Percentiles rank a stretch among this genome's conserved stretches.
These are phyloP conservation scores for Aureobasidium lini DNA, from an alignment of 2,329 filamentous ascomycete genomes.

Conservation along the genomic window DNA sequence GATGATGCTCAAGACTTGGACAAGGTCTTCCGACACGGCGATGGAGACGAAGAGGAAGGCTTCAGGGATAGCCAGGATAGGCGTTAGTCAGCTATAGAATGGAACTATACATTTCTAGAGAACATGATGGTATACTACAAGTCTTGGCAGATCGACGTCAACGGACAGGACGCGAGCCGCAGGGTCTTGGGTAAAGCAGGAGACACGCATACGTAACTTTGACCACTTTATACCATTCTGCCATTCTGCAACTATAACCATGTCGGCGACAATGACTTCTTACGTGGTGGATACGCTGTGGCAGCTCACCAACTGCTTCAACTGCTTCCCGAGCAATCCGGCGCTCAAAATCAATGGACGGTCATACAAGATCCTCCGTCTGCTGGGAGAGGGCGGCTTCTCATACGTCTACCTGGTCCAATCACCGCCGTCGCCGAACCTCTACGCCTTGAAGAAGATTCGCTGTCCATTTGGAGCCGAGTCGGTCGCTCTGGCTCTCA, in stretches of 20 bases:
- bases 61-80: constrained; percentile 3
- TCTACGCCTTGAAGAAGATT: constrained; percentile 97
- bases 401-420: constrained; percentile 98
- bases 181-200: background rate
- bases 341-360: constrained; percentile 91
- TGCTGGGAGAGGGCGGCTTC: constrained; percentile 95
- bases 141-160: background rate
- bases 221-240: background rate
- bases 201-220: background rate
- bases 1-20: constrained; percentile 35
- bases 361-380: constrained; percentile 89
- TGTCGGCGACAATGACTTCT: constrained; percentile 27
- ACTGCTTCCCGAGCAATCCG: constrained; percentile 90
- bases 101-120: background rate
- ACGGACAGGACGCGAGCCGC: background rate
- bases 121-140: background rate
- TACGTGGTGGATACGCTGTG: constrained; percentile 84
- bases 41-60: constrained; percentile 30
- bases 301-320: constrained; percentile 89
- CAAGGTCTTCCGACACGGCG: constrained; percentile 38
- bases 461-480: constrained; percentile 96
- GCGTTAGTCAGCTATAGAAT: background rate
- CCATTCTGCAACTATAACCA: background rate
- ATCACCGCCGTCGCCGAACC: constrained; percentile 72
- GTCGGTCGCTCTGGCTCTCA: constrained; percentile 87